Base-by-base conservation (phyloP, 1,284 basidiomycete genomes). In the Acaromyces ingoldii region DNA sequence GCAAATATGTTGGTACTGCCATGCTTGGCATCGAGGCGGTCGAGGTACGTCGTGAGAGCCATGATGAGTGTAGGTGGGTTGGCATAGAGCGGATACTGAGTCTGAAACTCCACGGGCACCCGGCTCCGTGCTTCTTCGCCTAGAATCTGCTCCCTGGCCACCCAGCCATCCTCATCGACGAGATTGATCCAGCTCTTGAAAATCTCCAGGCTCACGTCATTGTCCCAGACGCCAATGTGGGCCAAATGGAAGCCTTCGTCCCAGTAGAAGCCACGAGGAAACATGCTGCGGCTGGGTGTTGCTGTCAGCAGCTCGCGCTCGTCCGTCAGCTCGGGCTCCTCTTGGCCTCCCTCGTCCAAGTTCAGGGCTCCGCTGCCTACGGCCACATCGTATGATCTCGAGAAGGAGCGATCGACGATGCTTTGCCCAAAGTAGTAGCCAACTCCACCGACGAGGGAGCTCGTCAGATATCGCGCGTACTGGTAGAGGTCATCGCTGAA, bases 231-330 rank as follows among this genome's bases (percentile, higher is more conserved):
- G 19, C 89, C 89, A 40, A 96, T 88, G 64, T 91, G 85, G 36
- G 90, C 78, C 28, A 95, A 77, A 75, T 96, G 92, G 80, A 96
- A 96, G 1, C 91, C 91, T 77, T 96, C 91, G 72, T 96, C 91
- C 89, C 91, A 96, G 76, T 96, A 96, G 75, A 96, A 96, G 21
- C 91, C 91, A 74, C 91, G 82, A 1, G 91, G 91, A 80, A 96
- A 96, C 79, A 95, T 92, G 63, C 88, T 91, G 43, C 92, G 82
- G 73, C 89, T 91, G 1, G 91, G 91, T 0, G 91, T 96, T 0
- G 89, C 91, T 5, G 91, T 92, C 58, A 93, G 78, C n/a, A 96
- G 78, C 25, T 83, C 82, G 11, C 33, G 51, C 6, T 87, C 84
- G 41, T 87, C 84, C 5, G 86, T 88, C 54, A 89, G 67, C 47